phyloP scores from a whole-genome alignment of 768 basidiomycete species.

The Boletus huronensis region DNA sequence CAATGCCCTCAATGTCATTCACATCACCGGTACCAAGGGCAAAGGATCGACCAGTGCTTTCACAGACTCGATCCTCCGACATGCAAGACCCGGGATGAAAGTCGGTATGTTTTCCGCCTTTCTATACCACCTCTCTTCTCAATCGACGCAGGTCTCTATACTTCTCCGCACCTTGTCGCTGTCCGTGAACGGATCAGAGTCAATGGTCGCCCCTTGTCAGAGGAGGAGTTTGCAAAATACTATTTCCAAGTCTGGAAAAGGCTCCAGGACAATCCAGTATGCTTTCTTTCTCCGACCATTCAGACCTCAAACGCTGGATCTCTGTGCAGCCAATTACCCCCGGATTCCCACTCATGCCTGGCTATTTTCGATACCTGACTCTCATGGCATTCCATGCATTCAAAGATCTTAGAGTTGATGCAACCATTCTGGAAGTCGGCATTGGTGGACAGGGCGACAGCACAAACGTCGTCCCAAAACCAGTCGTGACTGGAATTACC shows the following conservation, averaged over 20 bases:
- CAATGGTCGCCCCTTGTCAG: conserved; percentile 85
- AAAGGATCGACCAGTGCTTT: conserved; percentile 98
- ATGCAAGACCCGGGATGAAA: conserved; percentile 69
- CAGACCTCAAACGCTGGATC: neutral
- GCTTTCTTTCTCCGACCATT: conserved; percentile 7
- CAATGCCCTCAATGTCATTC: conserved; percentile 86
- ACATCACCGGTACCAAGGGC: conserved; percentile 97
- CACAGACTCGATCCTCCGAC: conserved; percentile 79
- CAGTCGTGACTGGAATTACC: conserved; percentile 87
- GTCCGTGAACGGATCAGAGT: conserved; percentile 95
- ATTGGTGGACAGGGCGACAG: conserved; percentile 93
- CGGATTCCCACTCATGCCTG: conserved; percentile 71
- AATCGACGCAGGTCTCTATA: conserved; percentile 72
- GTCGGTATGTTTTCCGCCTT: conserved; percentile 53
- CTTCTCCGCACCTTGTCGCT: conserved; percentile 93
- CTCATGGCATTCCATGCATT: conserved; percentile 91
- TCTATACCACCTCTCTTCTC: neutral
- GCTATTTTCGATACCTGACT: conserved; percentile 93
- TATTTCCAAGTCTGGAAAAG: conserved; percentile 97
- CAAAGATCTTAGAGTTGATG: conserved; percentile 74
- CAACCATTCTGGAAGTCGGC: conserved; percentile 93
- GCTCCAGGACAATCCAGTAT: conserved; percentile 64
- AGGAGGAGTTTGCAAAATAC: conserved; percentile 82
- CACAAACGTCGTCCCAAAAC: conserved; percentile 91
- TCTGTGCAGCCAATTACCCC: conserved; percentile 41